Evolutionary conservation across 2,329 filamentous ascomycete genomes (phyloP).

Genomic region (Dryadomyces quercus-mongolicae): DNA sequence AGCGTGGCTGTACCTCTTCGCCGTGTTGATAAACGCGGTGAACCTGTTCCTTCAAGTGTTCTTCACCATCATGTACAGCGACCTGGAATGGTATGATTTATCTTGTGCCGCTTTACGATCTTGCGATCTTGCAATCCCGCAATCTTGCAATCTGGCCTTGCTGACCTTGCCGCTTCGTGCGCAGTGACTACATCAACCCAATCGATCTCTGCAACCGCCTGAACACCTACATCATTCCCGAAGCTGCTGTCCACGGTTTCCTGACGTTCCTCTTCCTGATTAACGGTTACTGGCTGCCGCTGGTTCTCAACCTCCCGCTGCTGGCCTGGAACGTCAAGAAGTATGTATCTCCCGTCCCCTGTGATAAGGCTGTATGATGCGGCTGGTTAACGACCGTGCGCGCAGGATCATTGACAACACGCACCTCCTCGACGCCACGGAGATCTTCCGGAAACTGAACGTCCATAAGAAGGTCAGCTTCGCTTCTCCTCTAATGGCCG

Average conservation of each 20-base stretch:
- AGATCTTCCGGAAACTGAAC: constrained; percentile 98
- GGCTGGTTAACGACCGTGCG: neutral
- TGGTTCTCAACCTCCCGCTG: constrained; percentile 85
- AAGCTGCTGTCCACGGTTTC: constrained; percentile 94
- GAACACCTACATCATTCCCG: constrained; percentile 98
- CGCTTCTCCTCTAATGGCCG: neutral
- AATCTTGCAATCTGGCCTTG: constrained; percentile 8
- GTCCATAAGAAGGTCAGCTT: constrained; percentile 88
- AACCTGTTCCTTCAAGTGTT: constrained; percentile 99
- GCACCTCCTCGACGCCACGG: constrained; percentile 90
- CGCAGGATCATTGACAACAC: constrained; percentile 90
- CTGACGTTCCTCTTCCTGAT: constrained; percentile 92
- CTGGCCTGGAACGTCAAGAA: constrained; percentile 95
- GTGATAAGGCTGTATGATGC: neutral
- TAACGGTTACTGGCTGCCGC: constrained; percentile 95
- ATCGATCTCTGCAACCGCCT: constrained; percentile 99
- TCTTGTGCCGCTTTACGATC: neutral
- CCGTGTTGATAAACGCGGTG: constrained; percentile 98
- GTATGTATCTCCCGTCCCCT: constrained; percentile 40
- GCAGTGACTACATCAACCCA: constrained; percentile 97
- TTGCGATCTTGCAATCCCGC: neutral
- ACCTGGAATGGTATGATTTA: constrained; percentile 75
- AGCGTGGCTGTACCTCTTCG: constrained; percentile 95
- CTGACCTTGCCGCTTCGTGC: neutral
- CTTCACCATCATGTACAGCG: constrained; percentile 99